phyloP scores from a whole-genome alignment of 441 rosid genomes.

The Gossypium gossypioides region DNA sequence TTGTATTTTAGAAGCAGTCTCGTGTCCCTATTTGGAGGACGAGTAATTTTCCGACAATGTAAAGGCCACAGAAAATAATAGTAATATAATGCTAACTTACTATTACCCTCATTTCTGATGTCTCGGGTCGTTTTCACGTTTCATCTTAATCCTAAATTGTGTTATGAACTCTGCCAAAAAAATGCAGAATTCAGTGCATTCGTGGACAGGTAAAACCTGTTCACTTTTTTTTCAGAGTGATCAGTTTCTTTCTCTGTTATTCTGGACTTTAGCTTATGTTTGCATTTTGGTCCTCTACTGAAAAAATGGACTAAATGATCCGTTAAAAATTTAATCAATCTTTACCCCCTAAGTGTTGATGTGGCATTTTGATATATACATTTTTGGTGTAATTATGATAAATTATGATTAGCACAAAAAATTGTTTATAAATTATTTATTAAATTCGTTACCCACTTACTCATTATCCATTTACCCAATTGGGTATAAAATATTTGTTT shows the following conservation, averaged over 20 bases:
- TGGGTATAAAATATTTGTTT: too few relatives aligned
- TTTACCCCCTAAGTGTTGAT: too few relatives aligned
- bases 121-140: not conserved
- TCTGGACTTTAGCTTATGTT: too few relatives aligned
- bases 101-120: not conserved
- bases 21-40: not conserved
- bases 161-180: not conserved
- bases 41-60: not conserved
- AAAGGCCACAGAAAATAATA: not conserved
- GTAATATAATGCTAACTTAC: not conserved
- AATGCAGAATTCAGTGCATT: not conserved
- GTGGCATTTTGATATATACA: too few relatives aligned
- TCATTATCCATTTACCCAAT: too few relatives aligned
- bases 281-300: too few relatives aligned
- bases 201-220: not conserved
- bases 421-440: too few relatives aligned
- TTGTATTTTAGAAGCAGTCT: slow-evolving; percentile 1
- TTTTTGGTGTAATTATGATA: too few relatives aligned
- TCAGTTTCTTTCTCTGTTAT: not conserved
- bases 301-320: too few relatives aligned
- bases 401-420: too few relatives aligned
- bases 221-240: not conserved
- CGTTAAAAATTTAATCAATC: too few relatives aligned
- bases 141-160: not conserved
- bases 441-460: too few relatives aligned